Base-by-base conservation (phyloP, 2,329 filamentous ascomycete genomes). In the Didymella sp. region DNA sequence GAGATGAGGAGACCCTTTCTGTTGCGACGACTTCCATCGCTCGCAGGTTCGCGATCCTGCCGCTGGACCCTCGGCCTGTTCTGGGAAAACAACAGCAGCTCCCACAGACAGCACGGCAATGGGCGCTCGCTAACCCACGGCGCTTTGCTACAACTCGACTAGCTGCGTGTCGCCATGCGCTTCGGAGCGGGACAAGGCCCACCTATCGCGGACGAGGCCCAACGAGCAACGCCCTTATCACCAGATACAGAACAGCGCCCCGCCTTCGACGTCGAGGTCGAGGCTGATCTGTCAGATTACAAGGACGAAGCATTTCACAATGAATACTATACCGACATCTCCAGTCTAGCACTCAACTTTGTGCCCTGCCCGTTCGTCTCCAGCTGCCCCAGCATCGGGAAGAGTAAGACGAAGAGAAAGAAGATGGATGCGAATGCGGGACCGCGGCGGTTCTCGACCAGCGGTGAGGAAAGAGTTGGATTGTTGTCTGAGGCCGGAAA, bases 371-470 rank as follows among this genome's bases (percentile, higher is more conserved):
- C 68, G 2, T 66, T 65, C 37, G 54, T 57, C 0, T 51, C 54
- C 30, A 38, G 48, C 44, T 57, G 54, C 38, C 54, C 54, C 25
- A 57, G 49, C 44, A 66, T 58, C 35, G 51, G 51, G 24, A 67
- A 67, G 30, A 58, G 56, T 21, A 51, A 58, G 31, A 57, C 49
- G 41, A 66, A 56, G 19, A 58, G 45, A 28, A 66, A 58, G 48
- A 62, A 65, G 30, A 75, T 75, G 73, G 73, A 74, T 48, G 64
- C 68, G 15, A 61, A 59, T 21, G 61, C 63, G 17, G 72, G 68
- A 19, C 67, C 71, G 21, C 66, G 72, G 33, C 62, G 72, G 22
- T 75, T 75, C 44, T 73, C 69, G 1, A 59, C 64, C 13, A 67
- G 61, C 35, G 70, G 68, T 15, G 67, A 68, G 43, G 67, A 69